Base-by-base conservation (phyloP, 345 rosid genomes). In the Pistacia vera region DNA sequence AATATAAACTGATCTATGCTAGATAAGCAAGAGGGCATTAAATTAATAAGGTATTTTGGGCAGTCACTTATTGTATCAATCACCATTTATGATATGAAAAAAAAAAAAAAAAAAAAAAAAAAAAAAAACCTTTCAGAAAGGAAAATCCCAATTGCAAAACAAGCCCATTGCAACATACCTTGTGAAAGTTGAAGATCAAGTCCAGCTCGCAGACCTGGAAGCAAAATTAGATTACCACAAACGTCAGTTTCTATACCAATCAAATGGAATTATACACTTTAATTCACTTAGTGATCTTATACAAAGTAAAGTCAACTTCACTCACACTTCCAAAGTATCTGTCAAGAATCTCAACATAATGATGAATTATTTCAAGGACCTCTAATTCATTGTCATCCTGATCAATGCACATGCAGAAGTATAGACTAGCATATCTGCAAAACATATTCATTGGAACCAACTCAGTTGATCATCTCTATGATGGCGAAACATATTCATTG, bases 361-460 rank as follows among this genome's bases (percentile, higher is more conserved):
- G 97, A 84, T 93, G 99, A 81, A 96, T 96, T 52, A 93, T 91
- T 81, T 92, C 97, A 9, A 96, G 97, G 72, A 88, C 63, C 81
- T 96, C 99, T 44, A 96, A 73, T 83, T 96, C 99, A 22, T 96
- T 96, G 88, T 92, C 97, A 10, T 91, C 97, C 78, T 92, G 86
- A 82, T 96, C 95, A 77, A 91, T 80, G 81, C 99, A 93, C 99
- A 96, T 96, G 83, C 99, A 96, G 84, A 96, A 96, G 87, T 93
- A 96, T 8, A 96, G 93, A 77, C 99, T 93, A 54, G 99, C 98
- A 81, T 96, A 96, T 84, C 98, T 92, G 91, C 83, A 86, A 28
- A 67, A 66, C 4, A 56, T 17, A 33, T 11, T 38, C 58, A 65
- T 60, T 2, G 69, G 46, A 54, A 48, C 48, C 73, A 63, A 56